These are phyloP conservation scores for Talinum fruticosum DNA, from an alignment of 148 eudicot species.

Conservation along the genomic window DNA sequence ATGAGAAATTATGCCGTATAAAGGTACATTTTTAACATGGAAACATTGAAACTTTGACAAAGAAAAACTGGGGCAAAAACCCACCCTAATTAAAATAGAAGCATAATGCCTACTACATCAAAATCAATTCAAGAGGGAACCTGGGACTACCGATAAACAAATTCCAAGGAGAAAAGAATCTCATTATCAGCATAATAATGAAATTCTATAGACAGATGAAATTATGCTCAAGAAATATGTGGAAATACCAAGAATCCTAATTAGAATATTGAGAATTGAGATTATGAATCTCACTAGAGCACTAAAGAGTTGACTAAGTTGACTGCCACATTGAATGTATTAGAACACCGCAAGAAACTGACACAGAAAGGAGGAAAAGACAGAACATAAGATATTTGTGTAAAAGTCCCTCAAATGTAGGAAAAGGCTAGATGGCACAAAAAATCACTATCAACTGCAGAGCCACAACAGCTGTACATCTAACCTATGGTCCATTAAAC, in stretches of 20 bases:
- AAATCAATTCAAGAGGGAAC: background rate
- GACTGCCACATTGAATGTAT: background rate
- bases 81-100: background rate
- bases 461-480: background rate
- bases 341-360: background rate
- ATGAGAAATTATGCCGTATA: constrained; percentile 7
- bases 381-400: background rate
- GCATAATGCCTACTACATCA: background rate
- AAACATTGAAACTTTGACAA: background rate
- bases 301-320: background rate
- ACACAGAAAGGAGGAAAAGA: background rate
- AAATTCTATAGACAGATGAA: background rate
- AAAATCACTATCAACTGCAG: background rate
- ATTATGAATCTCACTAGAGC: background rate
- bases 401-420: background rate
- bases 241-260: background rate
- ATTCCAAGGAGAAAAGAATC: background rate
- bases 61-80: background rate
- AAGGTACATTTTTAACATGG: background rate
- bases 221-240: background rate
- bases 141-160: background rate
- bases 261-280: background rate
- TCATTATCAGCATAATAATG: background rate
- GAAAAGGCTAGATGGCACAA: background rate
- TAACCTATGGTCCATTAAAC: background rate